Evolutionary conservation across 768 basidiomycete species (phyloP).

Genomic region (Naganishia friedmannii): DNA sequence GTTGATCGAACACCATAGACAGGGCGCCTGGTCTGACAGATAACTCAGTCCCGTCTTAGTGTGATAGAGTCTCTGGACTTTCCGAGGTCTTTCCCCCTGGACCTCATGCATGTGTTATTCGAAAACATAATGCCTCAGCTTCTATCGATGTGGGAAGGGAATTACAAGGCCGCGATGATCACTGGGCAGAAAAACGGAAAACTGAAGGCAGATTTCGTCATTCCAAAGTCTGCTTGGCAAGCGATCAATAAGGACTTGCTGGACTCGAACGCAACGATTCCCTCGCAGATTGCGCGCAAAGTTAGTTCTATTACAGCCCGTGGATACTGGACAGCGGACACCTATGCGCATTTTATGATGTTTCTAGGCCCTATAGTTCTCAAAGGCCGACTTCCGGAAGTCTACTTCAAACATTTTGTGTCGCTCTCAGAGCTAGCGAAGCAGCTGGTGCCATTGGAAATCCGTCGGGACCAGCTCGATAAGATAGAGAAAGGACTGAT

Average conservation of each 20-base stretch:
- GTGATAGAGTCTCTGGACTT: neutral
- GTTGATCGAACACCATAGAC: too few species aligned
- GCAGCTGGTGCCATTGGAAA: neutral
- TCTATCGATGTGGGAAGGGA: neutral
- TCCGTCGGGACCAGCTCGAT: neutral
- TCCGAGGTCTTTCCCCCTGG: neutral
- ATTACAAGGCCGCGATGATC: neutral
- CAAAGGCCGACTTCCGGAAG: neutral
- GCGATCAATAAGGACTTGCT: neutral
- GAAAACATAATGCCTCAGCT: slow-evolving; percentile 2
- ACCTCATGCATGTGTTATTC: neutral
- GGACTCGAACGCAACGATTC: neutral
- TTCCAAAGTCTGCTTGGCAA: neutral
- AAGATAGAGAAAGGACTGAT: neutral
- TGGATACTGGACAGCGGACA: neutral
- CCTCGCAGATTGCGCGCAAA: neutral
- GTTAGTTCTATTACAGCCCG: neutral
- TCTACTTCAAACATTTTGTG: neutral
- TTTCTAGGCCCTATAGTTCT: neutral
- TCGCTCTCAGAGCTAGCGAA: neutral
- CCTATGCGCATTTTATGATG: neutral
- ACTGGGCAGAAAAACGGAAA: neutral
- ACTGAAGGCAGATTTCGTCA: neutral
- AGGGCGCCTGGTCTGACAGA: too few species aligned
- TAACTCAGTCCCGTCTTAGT: neutral